Percentiles rank a stretch among this genome's conserved stretches.
These are phyloP conservation scores for Ascobolus immersus DNA, from an alignment of 495 filamentous ascomycete genomes.

Conservation along the genomic window DNA sequence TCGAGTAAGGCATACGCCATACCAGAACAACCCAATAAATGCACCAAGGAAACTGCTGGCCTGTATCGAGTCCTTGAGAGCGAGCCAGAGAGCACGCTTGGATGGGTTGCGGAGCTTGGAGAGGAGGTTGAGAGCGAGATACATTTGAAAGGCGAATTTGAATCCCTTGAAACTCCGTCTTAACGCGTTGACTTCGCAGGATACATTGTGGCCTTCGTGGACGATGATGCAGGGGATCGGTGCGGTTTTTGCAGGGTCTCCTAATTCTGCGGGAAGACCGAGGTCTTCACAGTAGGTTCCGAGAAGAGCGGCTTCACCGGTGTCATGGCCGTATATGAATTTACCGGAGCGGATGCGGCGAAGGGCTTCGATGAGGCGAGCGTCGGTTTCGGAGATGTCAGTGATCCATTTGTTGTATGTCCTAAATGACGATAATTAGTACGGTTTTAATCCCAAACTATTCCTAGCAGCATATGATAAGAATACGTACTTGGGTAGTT, in stretches of 20 bases:
- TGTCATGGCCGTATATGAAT: constrained; percentile 55
- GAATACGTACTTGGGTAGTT: constrained; percentile 12
- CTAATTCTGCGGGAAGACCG: constrained; percentile 40
- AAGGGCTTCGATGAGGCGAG: constrained; percentile 48
- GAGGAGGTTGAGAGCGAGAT: constrained; percentile 51
- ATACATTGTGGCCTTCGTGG: constrained; percentile 53
- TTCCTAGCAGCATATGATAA: background rate
- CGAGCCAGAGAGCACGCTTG: constrained; percentile 18
- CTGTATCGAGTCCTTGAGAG: constrained; percentile 34
- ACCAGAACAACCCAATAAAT: constrained; percentile 68
- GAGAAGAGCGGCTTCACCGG: constrained; percentile 44
- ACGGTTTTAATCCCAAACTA: background rate
- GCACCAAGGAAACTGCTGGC: constrained; percentile 64
- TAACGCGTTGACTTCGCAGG: constrained; percentile 54
- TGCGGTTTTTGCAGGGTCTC: constrained; percentile 43
- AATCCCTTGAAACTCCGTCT: constrained; percentile 46
- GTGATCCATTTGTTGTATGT: constrained; percentile 74
- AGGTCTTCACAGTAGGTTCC: constrained; percentile 53
- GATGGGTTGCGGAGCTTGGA: constrained; percentile 32
- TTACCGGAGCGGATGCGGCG: constrained; percentile 35
- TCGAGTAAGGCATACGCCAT: constrained; percentile 60
- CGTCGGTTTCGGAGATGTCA: constrained; percentile 53
- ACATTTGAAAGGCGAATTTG: constrained; percentile 49
- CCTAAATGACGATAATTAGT: constrained; percentile 5
- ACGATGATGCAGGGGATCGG: constrained; percentile 75